phyloP scores from a whole-genome alignment of 768 basidiomycete species.

The Holtermannia corniformis region DNA sequence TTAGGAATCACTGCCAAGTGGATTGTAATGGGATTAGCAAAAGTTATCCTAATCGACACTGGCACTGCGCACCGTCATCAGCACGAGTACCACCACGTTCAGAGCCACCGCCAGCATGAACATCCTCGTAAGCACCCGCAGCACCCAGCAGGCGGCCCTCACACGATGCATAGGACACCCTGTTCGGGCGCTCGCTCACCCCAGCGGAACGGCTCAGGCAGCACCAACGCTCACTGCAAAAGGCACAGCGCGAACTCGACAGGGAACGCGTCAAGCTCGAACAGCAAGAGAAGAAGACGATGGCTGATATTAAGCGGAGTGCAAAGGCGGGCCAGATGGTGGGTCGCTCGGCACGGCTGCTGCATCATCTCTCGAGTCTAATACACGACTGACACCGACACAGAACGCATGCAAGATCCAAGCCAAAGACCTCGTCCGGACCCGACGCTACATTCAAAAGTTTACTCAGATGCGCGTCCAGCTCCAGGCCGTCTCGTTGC shows the following conservation, averaged over 20 bases:
- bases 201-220: conserved; percentile 94
- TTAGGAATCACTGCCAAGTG: too few relatives aligned
- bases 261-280: conserved; percentile 90
- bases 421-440: conserved; percentile 97
- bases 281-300: conserved; percentile 85
- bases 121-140: conserved; percentile 40
- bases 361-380: neutral
- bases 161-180: conserved; percentile 59
- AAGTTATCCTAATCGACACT: too few relatives aligned
- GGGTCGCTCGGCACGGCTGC: conserved; percentile 8
- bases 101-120: conserved; percentile 32
- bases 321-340: conserved; percentile 95
- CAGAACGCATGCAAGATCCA: conserved; percentile 99
- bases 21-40: too few relatives aligned
- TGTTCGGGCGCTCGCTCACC: conserved; percentile 88
- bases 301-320: conserved; percentile 89
- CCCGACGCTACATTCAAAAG: conserved; percentile 88
- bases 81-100: neutral
- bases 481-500: conserved; percentile 84
- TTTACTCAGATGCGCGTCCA: conserved; percentile 99
- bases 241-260: conserved; percentile 96
- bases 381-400: neutral
- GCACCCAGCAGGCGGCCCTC: neutral
- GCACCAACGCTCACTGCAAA: conserved; percentile 89
- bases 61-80: too few relatives aligned